phyloP scores from a whole-genome alignment of 192 early-diverging fungal genomes.

The Backusella liffmaniae region DNA sequence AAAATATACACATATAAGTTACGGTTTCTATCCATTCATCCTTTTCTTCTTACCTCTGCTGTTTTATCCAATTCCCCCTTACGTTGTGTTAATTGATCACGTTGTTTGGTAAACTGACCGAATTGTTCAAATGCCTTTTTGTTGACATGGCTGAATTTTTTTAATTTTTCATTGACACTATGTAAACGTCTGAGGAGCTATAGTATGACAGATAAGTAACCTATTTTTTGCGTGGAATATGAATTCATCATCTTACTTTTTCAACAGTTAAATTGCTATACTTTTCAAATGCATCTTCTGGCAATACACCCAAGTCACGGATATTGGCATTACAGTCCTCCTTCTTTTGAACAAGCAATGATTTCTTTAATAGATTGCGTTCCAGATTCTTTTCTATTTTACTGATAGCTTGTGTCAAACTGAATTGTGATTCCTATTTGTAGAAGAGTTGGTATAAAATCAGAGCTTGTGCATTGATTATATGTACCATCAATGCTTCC shows the following conservation, averaged over 20 bases:
- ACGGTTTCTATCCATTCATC: neutral
- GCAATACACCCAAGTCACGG: constrained; percentile 93
- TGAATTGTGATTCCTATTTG: neutral
- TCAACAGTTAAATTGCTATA: constrained; percentile 47
- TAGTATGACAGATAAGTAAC: neutral
- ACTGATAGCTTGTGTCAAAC: constrained; percentile 21
- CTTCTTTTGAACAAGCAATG: constrained; percentile 77
- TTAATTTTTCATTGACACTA: constrained; percentile 80
- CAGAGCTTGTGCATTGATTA: neutral
- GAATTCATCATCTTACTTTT: constrained; percentile 37
- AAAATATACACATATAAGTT: neutral
- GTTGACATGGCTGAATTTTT: constrained; percentile 93
- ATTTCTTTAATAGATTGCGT: constrained; percentile 70
- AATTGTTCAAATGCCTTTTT: constrained; percentile 99
- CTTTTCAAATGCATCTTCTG: constrained; percentile 87
- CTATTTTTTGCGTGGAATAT: neutral
- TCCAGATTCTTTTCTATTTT: constrained; percentile 64
- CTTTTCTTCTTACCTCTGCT: constrained; percentile 42
- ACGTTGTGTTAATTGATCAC: constrained; percentile 75
- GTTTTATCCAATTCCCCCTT: constrained; percentile 90
- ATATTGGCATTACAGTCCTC: constrained; percentile 84
- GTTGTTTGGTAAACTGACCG: constrained; percentile 88
- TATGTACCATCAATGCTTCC: constrained; percentile 14
- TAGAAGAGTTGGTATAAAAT: too few species aligned
- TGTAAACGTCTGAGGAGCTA: constrained; percentile 65